phyloP scores from a whole-genome alignment of 129 eudicot species.

The Ambrosia trifida region DNA sequence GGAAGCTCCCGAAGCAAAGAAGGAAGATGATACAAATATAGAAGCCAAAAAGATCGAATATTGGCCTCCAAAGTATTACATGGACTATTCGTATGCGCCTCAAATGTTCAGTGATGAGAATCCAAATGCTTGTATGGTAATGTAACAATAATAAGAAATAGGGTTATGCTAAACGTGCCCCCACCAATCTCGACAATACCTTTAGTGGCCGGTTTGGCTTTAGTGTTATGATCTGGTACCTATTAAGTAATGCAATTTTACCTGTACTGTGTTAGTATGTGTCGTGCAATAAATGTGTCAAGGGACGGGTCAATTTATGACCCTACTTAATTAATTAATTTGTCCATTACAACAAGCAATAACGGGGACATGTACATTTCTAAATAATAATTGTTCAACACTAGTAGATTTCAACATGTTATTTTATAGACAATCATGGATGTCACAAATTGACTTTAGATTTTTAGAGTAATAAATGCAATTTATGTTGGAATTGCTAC shows the following conservation, averaged over 20 bases:
- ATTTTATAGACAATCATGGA: background rate
- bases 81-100: slow-evolving; percentile 63
- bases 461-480: background rate
- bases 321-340: background rate
- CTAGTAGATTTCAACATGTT: background rate
- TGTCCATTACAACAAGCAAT: slow-evolving; percentile 6
- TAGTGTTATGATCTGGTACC: slow-evolving; percentile 10
- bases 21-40: slow-evolving; percentile 42
- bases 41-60: slow-evolving; percentile 54
- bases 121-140: slow-evolving; percentile 77
- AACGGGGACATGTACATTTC: background rate
- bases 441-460: background rate
- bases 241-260: slow-evolving; percentile 18
- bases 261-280: slow-evolving; percentile 12
- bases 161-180: too few species aligned
- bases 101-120: slow-evolving; percentile 84
- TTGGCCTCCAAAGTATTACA: slow-evolving; percentile 60
- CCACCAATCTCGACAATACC: background rate
- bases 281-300: slow-evolving; percentile 8
- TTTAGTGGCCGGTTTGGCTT: slow-evolving; percentile 13
- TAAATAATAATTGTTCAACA: background rate
- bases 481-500: too few species aligned
- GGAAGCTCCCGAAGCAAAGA: slow-evolving; percentile 37
- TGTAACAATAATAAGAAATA: slow-evolving; percentile 34
- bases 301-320: background rate